These are phyloP conservation scores for Ganoderma lucidum DNA, from an alignment of 1,284 basidiomycete species.

Conservation along the genomic window DNA sequence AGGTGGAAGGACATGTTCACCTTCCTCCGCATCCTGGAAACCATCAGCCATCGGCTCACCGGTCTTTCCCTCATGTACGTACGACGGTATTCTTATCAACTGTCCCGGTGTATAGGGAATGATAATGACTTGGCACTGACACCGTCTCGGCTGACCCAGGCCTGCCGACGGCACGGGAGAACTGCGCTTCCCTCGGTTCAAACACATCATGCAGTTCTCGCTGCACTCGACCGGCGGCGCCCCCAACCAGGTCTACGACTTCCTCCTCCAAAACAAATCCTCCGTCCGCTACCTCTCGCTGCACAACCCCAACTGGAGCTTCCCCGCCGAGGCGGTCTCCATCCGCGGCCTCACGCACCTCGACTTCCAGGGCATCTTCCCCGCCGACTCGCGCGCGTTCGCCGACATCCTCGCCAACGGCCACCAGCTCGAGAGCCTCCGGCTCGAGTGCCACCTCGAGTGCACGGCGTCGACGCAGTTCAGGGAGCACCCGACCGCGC, in stretches of 20 bases:
- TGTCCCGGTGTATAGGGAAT: not conserved
- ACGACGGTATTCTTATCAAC: constrained; percentile 4
- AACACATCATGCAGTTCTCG: constrained; percentile 65
- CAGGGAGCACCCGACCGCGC: constrained; percentile 47
- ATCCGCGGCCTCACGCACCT: constrained; percentile 71
- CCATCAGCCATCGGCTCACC: constrained; percentile 56
- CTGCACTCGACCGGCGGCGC: constrained; percentile 53
- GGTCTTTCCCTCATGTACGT: constrained; percentile 63
- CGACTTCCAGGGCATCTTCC: constrained; percentile 65
- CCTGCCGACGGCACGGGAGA: constrained; percentile 59
- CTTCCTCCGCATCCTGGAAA: constrained; percentile 61
- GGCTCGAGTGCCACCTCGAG: constrained; percentile 60
- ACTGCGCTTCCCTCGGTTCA: constrained; percentile 62
- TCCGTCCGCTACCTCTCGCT: constrained; percentile 63
- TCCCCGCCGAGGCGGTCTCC: constrained; percentile 60
- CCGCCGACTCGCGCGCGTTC: constrained; percentile 57
- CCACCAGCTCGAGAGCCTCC: constrained; percentile 67
- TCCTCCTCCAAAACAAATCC: constrained; percentile 61
- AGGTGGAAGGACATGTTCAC: constrained; percentile 59
- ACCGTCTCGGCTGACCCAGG: constrained; percentile 40
- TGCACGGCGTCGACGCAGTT: constrained; percentile 58
- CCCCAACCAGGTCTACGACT: constrained; percentile 48
- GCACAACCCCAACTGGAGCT: constrained; percentile 62
- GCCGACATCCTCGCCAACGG: constrained; percentile 66
- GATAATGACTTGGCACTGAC: not conserved